Percentiles rank a stretch among this genome's conserved stretches.
These are phyloP conservation scores for Rhizopogon vinicolor DNA, from an alignment of 768 basidiomycete genomes.

Conservation along the genomic window DNA sequence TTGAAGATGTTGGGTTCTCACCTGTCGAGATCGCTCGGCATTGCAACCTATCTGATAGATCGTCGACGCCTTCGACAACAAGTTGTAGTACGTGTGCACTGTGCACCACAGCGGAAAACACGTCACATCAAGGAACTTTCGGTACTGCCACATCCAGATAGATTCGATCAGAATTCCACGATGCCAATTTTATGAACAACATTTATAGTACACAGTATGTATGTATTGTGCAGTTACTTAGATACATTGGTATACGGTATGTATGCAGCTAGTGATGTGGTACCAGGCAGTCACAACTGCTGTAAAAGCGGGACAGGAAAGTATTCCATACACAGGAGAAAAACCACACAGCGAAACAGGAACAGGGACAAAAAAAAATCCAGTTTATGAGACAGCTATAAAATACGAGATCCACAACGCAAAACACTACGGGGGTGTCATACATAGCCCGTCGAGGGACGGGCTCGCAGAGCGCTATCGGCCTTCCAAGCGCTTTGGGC, in stretches of 20 bases:
- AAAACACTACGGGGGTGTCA: neutral
- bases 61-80: slow-evolving; percentile 1
- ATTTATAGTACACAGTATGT: slow-evolving; percentile 5
- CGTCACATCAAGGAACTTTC: neutral
- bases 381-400: slow-evolving; percentile 6
- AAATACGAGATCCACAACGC: slow-evolving; percentile 1
- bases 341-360: slow-evolving; percentile 2
- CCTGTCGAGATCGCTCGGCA: slow-evolving; percentile 59
- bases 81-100: slow-evolving; percentile 3
- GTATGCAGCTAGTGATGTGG: slow-evolving; percentile 2
- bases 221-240: neutral
- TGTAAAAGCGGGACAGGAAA: neutral
- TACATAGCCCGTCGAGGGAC: slow-evolving; percentile 17
- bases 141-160: slow-evolving; percentile 1
- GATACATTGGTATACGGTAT: slow-evolving; percentile 6
- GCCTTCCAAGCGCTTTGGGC: slow-evolving; percentile 43
- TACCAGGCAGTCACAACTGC: neutral
- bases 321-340: slow-evolving; percentile 4
- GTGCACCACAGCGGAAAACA: neutral
- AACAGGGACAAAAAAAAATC: neutral
- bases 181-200: slow-evolving; percentile 2
- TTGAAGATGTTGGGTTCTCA: slow-evolving; percentile 31
- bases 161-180: neutral
- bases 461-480: slow-evolving; percentile 35
- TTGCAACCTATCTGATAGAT: slow-evolving; percentile 17